Base-by-base conservation (phyloP, 163 green algal species). In the Scenedesmus sp. region DNA sequence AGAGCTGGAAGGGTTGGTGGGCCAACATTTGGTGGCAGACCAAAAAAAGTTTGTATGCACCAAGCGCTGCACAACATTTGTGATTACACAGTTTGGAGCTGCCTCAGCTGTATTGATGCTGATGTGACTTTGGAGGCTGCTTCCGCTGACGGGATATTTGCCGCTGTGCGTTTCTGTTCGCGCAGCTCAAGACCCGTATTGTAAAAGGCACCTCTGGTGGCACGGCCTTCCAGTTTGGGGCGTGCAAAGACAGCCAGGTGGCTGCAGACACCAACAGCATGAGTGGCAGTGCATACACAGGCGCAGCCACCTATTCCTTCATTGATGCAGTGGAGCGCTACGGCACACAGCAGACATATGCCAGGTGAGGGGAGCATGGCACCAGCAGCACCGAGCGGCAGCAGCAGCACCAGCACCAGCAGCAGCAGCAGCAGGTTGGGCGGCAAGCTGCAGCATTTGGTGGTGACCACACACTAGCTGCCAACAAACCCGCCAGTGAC, bases 231-330 rank as follows among this genome's bases (percentile, higher is more conserved):
- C 92, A 94, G 88, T 87, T 94, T 74, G 88, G 87, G 57, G 92
- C 92, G 20, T 96, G 91, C 76, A 82, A 86, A 34, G 94, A 95
- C 81, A 66, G 88, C 66, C 92, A 95, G 82, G 90, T 88, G 56
- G 92, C 92, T 52, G 88, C 87, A 54, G 94, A 95, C 89, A 95
- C 94, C 46, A 94, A 73, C 52, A 20, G 55, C 15, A 76, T 95
- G 77, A 88, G 87, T n/a, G 74, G 92, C 84, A 91, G 82, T 46
- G 91, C 90, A 34, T 93, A 90, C 57, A 93, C 90, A 23, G 89
- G 84, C 57, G 94, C 94, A 26, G 95, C 95, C 87, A 94, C 92
- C 8, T 96, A 91, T 62, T 90, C 46, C 12, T 96, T 96, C 84
- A 94, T 96, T 20, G 67, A 96, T 60, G 93, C 93, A 5, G 84